Evolutionary conservation across 495 filamentous ascomycete genomes (phyloP).

Genomic region (Aspergillus bridgeri): DNA sequence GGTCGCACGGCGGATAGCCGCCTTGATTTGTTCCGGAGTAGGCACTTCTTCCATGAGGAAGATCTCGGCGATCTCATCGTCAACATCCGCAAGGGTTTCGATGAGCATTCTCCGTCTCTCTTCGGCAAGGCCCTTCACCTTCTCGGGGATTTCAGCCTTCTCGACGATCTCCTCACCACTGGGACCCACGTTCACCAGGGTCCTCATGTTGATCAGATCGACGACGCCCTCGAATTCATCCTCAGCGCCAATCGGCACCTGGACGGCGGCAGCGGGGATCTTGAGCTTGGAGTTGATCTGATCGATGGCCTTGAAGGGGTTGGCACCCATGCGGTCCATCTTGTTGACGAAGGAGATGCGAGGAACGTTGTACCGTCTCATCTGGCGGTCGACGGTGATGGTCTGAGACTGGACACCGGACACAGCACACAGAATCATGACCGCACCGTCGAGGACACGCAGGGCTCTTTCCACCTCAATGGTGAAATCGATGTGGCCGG

Average conservation of each 20-base stretch:
- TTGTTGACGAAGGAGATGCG: conserved; percentile 97
- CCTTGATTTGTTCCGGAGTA: conserved; percentile 74
- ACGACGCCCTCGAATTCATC: conserved; percentile 93
- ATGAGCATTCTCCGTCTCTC: conserved; percentile 83
- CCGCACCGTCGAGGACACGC: conserved; percentile 92
- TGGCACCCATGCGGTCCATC: conserved; percentile 99
- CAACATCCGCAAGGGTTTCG: conserved; percentile 94
- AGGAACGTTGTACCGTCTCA: conserved; percentile 96
- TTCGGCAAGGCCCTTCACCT: conserved; percentile 67
- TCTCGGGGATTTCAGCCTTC: conserved; percentile 75
- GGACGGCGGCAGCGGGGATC: conserved; percentile 86
- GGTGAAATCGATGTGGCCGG: conserved; percentile 98
- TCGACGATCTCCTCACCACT: conserved; percentile 70
- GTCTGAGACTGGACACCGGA: conserved; percentile 97
- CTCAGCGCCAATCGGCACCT: conserved; percentile 92
- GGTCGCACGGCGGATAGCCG: conserved; percentile 85
- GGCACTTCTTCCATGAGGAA: conserved; percentile 86
- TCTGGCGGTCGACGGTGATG: conserved; percentile 97
- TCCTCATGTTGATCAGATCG: conserved; percentile 87
- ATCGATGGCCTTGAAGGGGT: conserved; percentile 96
- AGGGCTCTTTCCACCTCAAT: conserved; percentile 98
- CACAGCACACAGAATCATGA: conserved; percentile 98
- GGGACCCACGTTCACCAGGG: conserved; percentile 84
- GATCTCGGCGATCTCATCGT: conserved; percentile 96
- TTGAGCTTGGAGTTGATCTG: conserved; percentile 95